A percentile compares a stretch with the other conserved stretches of the same genome.
These are phyloP conservation scores for Barnettozyma sucrosica DNA, from an alignment of 805 yeast species.

Conservation along the genomic window DNA sequence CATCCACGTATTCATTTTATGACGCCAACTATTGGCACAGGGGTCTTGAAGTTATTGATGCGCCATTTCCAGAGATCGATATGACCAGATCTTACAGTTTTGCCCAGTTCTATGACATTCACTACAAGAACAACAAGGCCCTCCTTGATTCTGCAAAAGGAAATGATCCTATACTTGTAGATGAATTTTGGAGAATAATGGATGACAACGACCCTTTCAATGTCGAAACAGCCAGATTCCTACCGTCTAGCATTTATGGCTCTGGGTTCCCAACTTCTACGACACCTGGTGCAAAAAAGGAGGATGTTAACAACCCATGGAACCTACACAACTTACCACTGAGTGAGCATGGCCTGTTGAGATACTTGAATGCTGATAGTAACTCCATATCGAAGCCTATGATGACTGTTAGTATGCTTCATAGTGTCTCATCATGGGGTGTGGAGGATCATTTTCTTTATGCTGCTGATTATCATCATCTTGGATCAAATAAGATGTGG, in stretches of 20 bases:
- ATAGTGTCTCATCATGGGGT: conserved; percentile 51
- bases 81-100: conserved; percentile 48
- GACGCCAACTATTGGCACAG: conserved; percentile 41
- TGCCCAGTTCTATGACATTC: conserved; percentile 54
- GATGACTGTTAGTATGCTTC: conserved; percentile 48
- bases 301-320: conserved; percentile 38
- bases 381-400: conserved; percentile 38
- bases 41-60: conserved; percentile 35
- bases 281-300: conserved; percentile 15
- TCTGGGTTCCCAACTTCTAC: conserved; percentile 29
- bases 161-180: conserved; percentile 20
- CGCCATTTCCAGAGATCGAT: conserved; percentile 32
- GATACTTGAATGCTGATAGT: conserved; percentile 38
- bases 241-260: conserved; percentile 34
- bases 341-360: conserved; percentile 42
- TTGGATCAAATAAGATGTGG: conserved; percentile 55
- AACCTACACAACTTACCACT: conserved; percentile 51
- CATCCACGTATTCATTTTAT: conserved; percentile 32
- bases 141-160: conserved; percentile 7
- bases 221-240: conserved; percentile 31
- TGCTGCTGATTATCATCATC: conserved; percentile 44
- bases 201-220: conserved; percentile 32
- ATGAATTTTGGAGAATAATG: conserved; percentile 14
- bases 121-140: conserved; percentile 33
- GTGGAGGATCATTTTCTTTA: conserved; percentile 58